These are phyloP conservation scores for Calocera viscosa DNA, from an alignment of 768 basidiomycete species.

Conservation along the genomic window DNA sequence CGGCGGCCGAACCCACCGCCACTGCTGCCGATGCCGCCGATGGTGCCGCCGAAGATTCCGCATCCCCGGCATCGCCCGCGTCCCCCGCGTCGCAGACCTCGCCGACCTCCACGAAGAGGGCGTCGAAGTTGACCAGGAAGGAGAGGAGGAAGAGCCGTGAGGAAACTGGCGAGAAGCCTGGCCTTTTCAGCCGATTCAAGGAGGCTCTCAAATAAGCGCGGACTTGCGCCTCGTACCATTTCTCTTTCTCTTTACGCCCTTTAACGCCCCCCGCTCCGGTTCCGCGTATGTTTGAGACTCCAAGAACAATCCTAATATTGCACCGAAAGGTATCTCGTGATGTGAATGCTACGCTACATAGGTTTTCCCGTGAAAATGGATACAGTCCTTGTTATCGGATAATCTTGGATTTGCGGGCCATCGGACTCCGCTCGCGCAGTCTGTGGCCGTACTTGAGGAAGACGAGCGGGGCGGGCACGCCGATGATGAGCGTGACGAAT, in stretches of 20 bases:
- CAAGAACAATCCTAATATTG: neutral
- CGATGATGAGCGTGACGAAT: slow-evolving; percentile 42
- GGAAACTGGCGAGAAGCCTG: slow-evolving; percentile 15
- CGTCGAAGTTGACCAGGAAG: neutral
- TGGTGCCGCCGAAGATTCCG: too few relatives aligned
- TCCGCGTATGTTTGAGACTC: neutral
- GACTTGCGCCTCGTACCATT: neutral
- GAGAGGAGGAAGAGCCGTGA: neutral
- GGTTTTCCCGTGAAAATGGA: neutral
- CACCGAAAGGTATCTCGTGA: neutral
- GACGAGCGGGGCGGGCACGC: slow-evolving; percentile 41
- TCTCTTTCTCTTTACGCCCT: neutral
- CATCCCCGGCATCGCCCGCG: too few relatives aligned
- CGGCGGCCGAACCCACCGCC: slow-evolving; percentile 6
- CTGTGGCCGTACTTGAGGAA: slow-evolving; percentile 16
- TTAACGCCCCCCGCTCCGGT: neutral
- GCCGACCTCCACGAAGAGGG: neutral
- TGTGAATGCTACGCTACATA: slow-evolving; percentile 1
- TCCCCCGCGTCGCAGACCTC: slow-evolving; percentile 16
- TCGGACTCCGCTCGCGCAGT: neutral
- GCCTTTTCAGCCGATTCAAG: slow-evolving; percentile 21
- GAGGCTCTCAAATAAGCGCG: slow-evolving; percentile 11
- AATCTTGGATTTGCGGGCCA: slow-evolving; percentile 1
- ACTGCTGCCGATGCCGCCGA: too few relatives aligned
- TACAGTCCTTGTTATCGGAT: slow-evolving; percentile 6